Base-by-base conservation (phyloP, 192 early-diverging fungal genomes). In the Phycomyces blakesleeanus region DNA sequence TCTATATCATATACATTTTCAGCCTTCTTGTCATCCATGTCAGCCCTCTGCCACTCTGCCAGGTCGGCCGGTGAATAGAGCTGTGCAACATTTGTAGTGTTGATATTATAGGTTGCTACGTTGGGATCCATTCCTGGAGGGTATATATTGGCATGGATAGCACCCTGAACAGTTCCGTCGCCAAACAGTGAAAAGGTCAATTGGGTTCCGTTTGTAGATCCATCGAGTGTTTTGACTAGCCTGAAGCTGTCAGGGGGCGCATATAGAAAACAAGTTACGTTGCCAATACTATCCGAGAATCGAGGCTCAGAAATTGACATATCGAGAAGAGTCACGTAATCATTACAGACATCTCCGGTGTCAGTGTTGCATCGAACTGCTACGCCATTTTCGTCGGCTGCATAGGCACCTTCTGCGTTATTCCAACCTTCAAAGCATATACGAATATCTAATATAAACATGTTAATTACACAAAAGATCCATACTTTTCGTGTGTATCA, bases 111-210 rank as follows among this genome's bases (percentile, higher is more conserved):
- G 15, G 27, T 51, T 27, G 16, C 25, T n/a, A 57, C 44, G 25
- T 71, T 71, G 14, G 69, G 69, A 39, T 71, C 63, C 63, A 65
- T 71, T 49, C 20, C 40, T 37, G 64, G 64, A 20, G 69, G 63
- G 41, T 65, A 71, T 12, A 66, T 2, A 7, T 58, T 44, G 0
- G 61, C 52, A 21, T 71, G 63, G 25, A 71, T 18, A 44, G 63
- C 57, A 34, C 69, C 63, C 1, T 57, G 0, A 16, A 57, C 24
- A 47, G 2, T 47, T 3, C 15, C 44, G 11, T 58, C n/a, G 24
- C 69, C 69, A 37, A 39, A 71, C 14, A 66, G 22, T 1, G 54
- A 55, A 51, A 71, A 71, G 26, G 51, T 39, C 50, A 71, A 50
- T 16, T 51, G 57, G 38, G 47, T 55, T 16, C 69, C 69, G 20